These are phyloP conservation scores for Amaranthus tricolor DNA, from an alignment of 179 eudicot species.

Conservation along the genomic window DNA sequence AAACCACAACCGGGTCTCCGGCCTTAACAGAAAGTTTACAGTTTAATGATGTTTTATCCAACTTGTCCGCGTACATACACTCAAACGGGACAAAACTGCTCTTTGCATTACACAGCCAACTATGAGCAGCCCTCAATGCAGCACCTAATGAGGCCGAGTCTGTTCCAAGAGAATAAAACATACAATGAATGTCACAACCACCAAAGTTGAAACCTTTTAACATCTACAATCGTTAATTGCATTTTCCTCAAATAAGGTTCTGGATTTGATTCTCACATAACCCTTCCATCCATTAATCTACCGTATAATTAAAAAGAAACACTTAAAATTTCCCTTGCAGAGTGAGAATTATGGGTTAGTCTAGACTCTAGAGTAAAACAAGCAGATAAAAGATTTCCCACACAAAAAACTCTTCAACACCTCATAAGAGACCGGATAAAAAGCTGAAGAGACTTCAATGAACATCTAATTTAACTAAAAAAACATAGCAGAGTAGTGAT, in stretches of 20 bases:
- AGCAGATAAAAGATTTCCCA: no score
- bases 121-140: constrained; percentile 94
- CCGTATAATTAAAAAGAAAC: no score
- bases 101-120: constrained; percentile 78
- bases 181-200: neutral
- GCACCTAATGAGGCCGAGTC: constrained; percentile 94
- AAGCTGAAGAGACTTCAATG: no score
- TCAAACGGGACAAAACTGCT: constrained; percentile 67
- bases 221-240: neutral
- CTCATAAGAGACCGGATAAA: no score
- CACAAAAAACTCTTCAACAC: no score
- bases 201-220: neutral
- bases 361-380: no score
- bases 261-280: neutral
- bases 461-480: no score
- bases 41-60: constrained; percentile 58
- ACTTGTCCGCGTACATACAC: constrained; percentile 53
- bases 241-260: neutral
- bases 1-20: constrained; percentile 57
- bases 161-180: constrained; percentile 24
- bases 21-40: constrained; percentile 64
- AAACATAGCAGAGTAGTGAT: no score
- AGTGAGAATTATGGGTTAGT: no score
- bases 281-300: no score
- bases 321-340: no score